A percentile compares a stretch with the other conserved stretches of the same genome.
These are phyloP conservation scores for Colletotrichum sp. DNA, from an alignment of 2,329 filamentous ascomycete species.

Conservation along the genomic window DNA sequence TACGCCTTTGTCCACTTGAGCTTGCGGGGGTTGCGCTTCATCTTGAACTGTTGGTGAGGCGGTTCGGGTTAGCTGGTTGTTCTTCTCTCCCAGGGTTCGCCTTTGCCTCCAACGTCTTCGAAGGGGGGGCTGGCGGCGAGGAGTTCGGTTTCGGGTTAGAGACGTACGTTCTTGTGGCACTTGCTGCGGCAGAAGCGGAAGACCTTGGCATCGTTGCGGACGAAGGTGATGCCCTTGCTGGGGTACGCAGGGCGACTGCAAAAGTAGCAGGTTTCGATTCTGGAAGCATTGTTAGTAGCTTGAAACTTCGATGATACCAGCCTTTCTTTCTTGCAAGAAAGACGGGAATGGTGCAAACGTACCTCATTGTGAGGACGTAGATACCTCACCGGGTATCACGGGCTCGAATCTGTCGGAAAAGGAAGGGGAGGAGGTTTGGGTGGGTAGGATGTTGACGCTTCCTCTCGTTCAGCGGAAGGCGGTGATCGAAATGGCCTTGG, in stretches of 20 bases:
- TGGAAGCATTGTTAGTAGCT: constrained; percentile 19
- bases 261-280: constrained; percentile 52
- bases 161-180: constrained; percentile 62
- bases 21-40: constrained; percentile 97
- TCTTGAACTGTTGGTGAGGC: constrained; percentile 68
- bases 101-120: no score
- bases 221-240: constrained; percentile 54
- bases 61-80: not conserved
- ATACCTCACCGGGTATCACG: constrained; percentile 21
- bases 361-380: constrained; percentile 20
- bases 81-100: no score
- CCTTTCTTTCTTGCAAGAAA: not conserved
- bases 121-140: not conserved
- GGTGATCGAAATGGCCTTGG: constrained; percentile 13
- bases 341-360: not conserved
- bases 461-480: constrained; percentile 16
- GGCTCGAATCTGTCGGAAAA: not conserved
- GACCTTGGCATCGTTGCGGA: constrained; percentile 47
- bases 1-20: constrained; percentile 97
- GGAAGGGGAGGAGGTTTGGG: not conserved
- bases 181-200: constrained; percentile 67
- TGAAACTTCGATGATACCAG: not conserved
- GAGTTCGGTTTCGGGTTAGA: not conserved
- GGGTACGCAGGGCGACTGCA: constrained; percentile 56
- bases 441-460: not conserved